Evolutionary conservation across 441 rosid genomes (phyloP), one percentile per base, ranked within the genome.

Genomic region (Adansonia gregorii): DNA sequence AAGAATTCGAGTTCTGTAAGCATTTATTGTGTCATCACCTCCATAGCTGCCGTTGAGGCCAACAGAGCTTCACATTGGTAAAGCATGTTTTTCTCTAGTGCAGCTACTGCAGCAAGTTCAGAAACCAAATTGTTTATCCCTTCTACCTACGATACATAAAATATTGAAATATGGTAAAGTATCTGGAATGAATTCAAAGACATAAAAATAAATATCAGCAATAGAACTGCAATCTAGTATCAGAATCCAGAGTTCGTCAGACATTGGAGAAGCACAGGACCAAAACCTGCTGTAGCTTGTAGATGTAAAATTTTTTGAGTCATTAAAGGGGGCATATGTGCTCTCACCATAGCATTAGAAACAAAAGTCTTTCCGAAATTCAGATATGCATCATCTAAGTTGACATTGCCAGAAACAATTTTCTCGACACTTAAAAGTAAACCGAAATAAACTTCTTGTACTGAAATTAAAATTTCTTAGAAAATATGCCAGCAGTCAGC

Each of bases 11-110:
- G 17, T 2, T 49, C 41, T 6, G 59, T 11, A 41, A 56, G 17
- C 51, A 19, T 8, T 31, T 19, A 17, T 15, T 19, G 48, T 9
- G 19, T 67, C 73, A 83, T 84, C 81, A 91, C 96, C 96, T 90
- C 91, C 86, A 84, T 77, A 56, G 89, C 89, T 69, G 87, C 84
- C 27, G 86, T 82, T 45, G 91, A 86, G 76, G 82, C 86, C 82
- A 90, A 77, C n/a, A 90, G 76, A 78, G 82, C 81, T 85, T 92
- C 90, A 74, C 91, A 90, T 43, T 87, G 86, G 35, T 74, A 87
- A 70, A 92, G 87, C 87, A 87, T 76, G 69, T 83, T 79, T 74
- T 81, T 88, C 85, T 88, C 94, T 39, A 69, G 82, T 64, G 86
- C 85, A 52, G 86, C 86, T 78, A 86, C 74, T 51, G 78, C 60